These are phyloP conservation scores for Ophiostoma sp. DNA, from an alignment of 2,329 filamentous ascomycete genomes.

Conservation along the genomic window DNA sequence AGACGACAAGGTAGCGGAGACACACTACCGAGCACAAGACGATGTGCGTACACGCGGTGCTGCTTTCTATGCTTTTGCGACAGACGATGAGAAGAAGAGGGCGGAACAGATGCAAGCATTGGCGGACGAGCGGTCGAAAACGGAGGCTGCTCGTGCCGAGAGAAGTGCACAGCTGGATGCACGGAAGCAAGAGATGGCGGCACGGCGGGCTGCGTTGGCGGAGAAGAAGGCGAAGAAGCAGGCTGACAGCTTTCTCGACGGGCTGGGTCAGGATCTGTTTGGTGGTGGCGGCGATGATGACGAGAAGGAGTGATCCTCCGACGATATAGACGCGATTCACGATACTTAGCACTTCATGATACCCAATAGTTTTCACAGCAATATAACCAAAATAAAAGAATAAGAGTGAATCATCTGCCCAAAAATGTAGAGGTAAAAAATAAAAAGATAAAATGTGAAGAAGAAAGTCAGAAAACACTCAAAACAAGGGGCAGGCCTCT, in stretches of 20 bases:
- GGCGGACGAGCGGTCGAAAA: constrained; percentile 65
- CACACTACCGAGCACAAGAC: constrained; percentile 80
- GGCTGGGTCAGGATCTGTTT: constrained; percentile 33
- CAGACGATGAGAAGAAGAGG: constrained; percentile 69
- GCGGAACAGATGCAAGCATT: constrained; percentile 73
- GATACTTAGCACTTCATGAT: background rate
- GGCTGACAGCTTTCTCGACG: constrained; percentile 41
- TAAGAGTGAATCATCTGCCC: background rate
- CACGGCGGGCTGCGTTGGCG: constrained; percentile 59
- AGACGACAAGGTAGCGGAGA: constrained; percentile 30
- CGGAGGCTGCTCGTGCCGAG: constrained; percentile 61
- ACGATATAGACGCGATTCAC: background rate
- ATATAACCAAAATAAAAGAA: background rate
- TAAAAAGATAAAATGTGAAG: background rate
- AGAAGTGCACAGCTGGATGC: constrained; percentile 62
- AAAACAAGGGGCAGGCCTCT: background rate
- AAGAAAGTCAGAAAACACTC: background rate
- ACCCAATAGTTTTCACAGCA: background rate
- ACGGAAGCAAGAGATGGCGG: constrained; percentile 64
- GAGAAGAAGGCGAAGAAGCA: constrained; percentile 42
- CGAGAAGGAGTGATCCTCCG: background rate
- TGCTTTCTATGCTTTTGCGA: constrained; percentile 88
- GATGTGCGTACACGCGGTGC: constrained; percentile 87
- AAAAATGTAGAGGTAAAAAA: background rate
- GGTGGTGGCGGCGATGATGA: background rate